These are phyloP conservation scores for Paratrypanosoma confusum DNA, from an alignment of 208 protist species.

Conservation along the genomic window DNA sequence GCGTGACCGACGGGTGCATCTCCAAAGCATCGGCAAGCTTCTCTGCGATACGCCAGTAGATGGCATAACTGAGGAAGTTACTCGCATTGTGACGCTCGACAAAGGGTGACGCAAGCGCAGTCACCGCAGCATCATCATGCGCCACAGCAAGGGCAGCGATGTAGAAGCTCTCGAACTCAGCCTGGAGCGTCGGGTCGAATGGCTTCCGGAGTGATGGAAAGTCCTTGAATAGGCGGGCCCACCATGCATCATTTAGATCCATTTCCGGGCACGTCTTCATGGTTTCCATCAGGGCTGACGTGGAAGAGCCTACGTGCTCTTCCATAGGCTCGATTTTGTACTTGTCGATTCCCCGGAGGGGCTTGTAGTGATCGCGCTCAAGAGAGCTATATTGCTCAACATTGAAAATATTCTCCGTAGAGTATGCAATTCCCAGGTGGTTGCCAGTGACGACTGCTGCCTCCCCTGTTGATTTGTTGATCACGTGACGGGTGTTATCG, in stretches of 20 bases:
- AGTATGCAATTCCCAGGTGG: conserved; percentile 59
- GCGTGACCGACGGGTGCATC: conserved; percentile 12
- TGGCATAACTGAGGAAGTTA: conserved; percentile 70
- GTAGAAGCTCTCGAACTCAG: conserved; percentile 64
- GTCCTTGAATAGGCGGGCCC: conserved; percentile 59
- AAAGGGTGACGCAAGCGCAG: conserved; percentile 44
- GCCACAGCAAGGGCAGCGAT: conserved; percentile 43
- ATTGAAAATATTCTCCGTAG: conserved; percentile 62
- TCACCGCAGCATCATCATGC: conserved; percentile 61
- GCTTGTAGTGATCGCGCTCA: conserved; percentile 69
- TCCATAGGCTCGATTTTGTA: conserved; percentile 50
- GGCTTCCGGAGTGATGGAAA: conserved; percentile 70
- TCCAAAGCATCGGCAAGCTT: conserved; percentile 56
- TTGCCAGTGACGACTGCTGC: conserved; percentile 69
- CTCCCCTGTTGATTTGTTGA: conserved; percentile 39
- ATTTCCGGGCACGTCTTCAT: conserved; percentile 18
- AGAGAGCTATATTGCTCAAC: conserved; percentile 40
- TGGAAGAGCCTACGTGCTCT: conserved; percentile 24
- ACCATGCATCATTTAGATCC: conserved; percentile 51
- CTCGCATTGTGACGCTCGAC: conserved; percentile 61
- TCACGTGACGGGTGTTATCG: conserved; percentile 52
- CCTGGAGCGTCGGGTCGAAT: conserved; percentile 41
- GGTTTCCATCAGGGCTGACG: conserved; percentile 41
- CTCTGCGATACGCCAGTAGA: conserved; percentile 82
- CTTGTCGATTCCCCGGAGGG: conserved; percentile 43